phyloP scores from a whole-genome alignment of 2,329 filamentous ascomycete species.

The Aspergillus japonicus region DNA sequence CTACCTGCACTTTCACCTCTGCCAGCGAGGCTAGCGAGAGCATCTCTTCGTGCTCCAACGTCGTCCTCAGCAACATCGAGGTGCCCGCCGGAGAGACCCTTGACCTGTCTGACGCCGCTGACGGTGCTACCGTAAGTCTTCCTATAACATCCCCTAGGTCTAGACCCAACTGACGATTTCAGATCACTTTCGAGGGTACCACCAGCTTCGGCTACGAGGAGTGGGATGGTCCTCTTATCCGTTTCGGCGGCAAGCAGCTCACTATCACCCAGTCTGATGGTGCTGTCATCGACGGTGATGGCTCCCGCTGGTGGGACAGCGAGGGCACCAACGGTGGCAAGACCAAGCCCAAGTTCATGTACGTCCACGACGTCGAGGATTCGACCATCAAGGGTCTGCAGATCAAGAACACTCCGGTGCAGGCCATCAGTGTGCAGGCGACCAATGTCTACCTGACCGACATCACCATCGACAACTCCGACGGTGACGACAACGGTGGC shows the following conservation, averaged over 20 bases:
- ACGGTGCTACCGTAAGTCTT: conserved; percentile 47
- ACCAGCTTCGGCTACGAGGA: conserved; percentile 67
- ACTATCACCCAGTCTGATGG: conserved; percentile 53
- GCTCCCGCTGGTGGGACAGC: conserved; percentile 60
- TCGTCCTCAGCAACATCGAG: conserved; percentile 4
- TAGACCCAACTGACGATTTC: background rate
- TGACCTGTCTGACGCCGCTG: conserved; percentile 14
- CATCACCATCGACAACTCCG: conserved; percentile 59
- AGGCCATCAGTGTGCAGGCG: conserved; percentile 41
- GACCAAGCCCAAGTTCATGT: conserved; percentile 67
- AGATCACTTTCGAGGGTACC: conserved; percentile 62
- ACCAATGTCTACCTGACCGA: conserved; percentile 53
- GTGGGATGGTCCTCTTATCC: conserved; percentile 64
- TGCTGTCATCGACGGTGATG: conserved; percentile 56
- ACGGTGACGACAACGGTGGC: conserved; percentile 47
- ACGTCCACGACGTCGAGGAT: conserved; percentile 38
- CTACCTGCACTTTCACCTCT: conserved; percentile 5
- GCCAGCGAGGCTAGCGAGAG: conserved; percentile 4
- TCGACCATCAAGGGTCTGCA: conserved; percentile 35
- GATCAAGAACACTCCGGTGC: conserved; percentile 40
- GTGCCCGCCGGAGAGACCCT: conserved; percentile 6
- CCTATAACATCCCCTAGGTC: conserved; percentile 3
- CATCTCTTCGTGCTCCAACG: conserved; percentile 3
- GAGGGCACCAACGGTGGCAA: conserved; percentile 61
- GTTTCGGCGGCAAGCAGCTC: conserved; percentile 58